phyloP scores from a whole-genome alignment of 768 basidiomycete species.

The Daedaleopsis sinensis region DNA sequence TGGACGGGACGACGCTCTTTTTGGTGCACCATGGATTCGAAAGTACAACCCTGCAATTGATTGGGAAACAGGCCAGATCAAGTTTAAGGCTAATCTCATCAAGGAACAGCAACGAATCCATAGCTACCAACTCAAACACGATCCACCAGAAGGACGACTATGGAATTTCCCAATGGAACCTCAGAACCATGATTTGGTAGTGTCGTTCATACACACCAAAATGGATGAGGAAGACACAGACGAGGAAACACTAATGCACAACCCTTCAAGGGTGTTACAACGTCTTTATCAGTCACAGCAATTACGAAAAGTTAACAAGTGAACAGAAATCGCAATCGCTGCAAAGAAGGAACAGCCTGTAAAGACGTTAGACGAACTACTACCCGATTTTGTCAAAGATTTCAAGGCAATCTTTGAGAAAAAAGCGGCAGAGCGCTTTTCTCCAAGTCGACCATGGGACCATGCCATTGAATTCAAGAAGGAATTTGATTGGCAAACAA shows the following conservation, averaged over 20 bases:
- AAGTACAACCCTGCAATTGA: too few species aligned
- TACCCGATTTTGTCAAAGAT: conserved; percentile 27
- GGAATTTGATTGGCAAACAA: conserved; percentile 22
- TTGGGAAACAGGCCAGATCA: too few species aligned
- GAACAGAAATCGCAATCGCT: not conserved
- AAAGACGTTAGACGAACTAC: conserved; percentile 1
- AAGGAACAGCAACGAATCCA: too few species aligned
- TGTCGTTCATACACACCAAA: too few species aligned
- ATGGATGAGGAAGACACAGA: too few species aligned
- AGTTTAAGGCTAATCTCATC: too few species aligned
- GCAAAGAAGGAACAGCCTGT: not conserved
- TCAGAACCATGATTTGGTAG: too few species aligned
- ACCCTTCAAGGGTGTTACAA: not conserved
- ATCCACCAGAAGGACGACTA: too few species aligned
- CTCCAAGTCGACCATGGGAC: conserved; percentile 36
- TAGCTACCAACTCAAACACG: too few species aligned
- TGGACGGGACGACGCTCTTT: too few species aligned
- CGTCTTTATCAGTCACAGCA: not conserved
- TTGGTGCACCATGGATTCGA: too few species aligned
- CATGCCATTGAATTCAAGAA: conserved; percentile 37
- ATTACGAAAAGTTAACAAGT: not conserved
- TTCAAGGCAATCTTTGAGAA: conserved; percentile 33
- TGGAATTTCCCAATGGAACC: too few species aligned
- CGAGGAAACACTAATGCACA: not conserved
- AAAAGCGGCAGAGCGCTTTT: conserved; percentile 32